Percentiles rank a stretch among this genome's conserved stretches.
These are phyloP conservation scores for Boletus fagicola DNA, from an alignment of 768 basidiomycete genomes.

Conservation along the genomic window DNA sequence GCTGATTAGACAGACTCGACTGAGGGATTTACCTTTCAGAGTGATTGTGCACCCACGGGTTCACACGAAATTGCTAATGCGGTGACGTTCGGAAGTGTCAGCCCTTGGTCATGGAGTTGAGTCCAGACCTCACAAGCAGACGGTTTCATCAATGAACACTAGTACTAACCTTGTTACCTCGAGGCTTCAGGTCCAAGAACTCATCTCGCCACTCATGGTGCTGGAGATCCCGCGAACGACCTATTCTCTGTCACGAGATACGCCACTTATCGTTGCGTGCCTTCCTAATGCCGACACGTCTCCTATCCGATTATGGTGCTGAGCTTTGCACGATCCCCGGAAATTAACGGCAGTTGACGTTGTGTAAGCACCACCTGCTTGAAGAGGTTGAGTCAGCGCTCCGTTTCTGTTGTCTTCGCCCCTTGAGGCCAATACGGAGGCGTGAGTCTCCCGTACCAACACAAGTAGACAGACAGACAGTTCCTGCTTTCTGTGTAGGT, in stretches of 20 bases:
- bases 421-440: background rate
- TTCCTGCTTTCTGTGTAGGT: background rate
- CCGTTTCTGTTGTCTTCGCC: background rate
- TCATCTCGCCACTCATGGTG: background rate
- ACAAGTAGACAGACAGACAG: no score
- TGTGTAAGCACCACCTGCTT: background rate
- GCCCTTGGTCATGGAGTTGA: background rate
- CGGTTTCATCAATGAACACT: background rate
- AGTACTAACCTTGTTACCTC: background rate
- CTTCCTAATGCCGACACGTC: background rate
- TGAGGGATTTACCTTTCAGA: slow-evolving; percentile 23
- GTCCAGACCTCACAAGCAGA: background rate
- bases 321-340: background rate
- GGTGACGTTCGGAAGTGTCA: no score
- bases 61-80: slow-evolving; percentile 19
- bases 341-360: background rate
- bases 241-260: background rate
- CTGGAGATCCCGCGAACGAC: background rate
- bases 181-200: background rate
- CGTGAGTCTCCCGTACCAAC: background rate
- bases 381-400: background rate
- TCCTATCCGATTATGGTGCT: background rate
- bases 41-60: slow-evolving; percentile 24
- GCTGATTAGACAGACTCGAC: slow-evolving; percentile 11
- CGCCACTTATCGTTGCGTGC: background rate